Conservation (phyloP, 331 rosid species). For the Telfairia occidentalis region DNA sequence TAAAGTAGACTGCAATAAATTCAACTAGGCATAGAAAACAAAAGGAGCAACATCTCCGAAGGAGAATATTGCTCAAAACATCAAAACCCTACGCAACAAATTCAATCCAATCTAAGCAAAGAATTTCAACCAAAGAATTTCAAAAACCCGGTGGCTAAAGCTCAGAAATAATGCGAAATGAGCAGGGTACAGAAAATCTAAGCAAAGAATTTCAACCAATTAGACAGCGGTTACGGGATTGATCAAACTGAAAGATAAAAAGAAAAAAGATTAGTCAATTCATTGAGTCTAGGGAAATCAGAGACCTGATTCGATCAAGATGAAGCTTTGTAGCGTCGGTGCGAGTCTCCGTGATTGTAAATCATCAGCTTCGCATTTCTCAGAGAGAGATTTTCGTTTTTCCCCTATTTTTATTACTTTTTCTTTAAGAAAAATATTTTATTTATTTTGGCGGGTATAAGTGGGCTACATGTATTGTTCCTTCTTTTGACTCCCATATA, state of each 20-base stretch:
- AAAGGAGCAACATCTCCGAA: neutral
- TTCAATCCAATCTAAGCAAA: conserved; percentile 10
- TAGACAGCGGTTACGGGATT: neutral
- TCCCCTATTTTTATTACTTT: neutral
- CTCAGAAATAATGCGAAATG: neutral
- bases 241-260: neutral
- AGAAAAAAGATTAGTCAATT: neutral
- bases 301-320: conserved; percentile 58
- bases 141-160: neutral
- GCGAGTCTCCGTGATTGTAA: conserved; percentile 25
- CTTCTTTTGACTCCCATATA: neutral
- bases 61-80: neutral
- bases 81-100: neutral
- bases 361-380: conserved; percentile 1
- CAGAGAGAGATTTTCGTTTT: neutral
- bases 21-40: neutral
- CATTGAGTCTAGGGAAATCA: conserved; percentile 3
- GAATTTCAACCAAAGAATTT: no score
- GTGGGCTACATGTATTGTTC: neutral
- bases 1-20: neutral
- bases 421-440: neutral
- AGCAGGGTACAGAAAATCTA: neutral
- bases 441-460: conserved; percentile 10
- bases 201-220: neutral
- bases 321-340: conserved; percentile 23